Base-by-base conservation (phyloP, 306 rosid species). In the Fragaria ananassa region DNA sequence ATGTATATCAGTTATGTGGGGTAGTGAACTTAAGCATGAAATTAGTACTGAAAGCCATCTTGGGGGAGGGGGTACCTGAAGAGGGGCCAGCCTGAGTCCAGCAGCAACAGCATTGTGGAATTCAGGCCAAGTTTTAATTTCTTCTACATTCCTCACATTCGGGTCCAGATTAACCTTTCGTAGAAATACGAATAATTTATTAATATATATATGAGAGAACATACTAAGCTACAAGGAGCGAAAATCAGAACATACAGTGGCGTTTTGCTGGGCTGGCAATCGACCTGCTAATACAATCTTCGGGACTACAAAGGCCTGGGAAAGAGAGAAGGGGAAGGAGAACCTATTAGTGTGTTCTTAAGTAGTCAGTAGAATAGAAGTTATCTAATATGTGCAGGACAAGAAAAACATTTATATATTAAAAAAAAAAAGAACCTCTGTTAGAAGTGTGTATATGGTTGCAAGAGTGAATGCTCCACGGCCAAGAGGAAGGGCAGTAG, bases 401-500 rank as follows among this genome's bases (percentile, higher is more conserved):
- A 57, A 46, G 68, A 73, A 54, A 51, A 27, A 27, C 27, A 27
- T 27, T 27, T 27, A 27, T 27, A 27, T 27, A 27, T 27, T 27
- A 27, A 27, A 27, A 0, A 0, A 5, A 37, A 4, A 37, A 5
- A 50, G 75, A 72, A 92, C 98, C 98, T 94, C 98, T 18, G 98
- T 94, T 81, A 94, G 82, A 75, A 94, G 98, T 72, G 98, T 94
- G 82, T 90, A 86, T 85, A 94, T 92, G 42, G 98, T 90, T 57
- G 96, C 98, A 42, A 94, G 96, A 50, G 98, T 94, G 81, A 94
- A 94, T 69, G 98, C 98, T 79, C 97, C 98, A 64, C 97, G 98
- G 72, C 98, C 98, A 64, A 94, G 82, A 76, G 98, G 95, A 83
- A 94, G 96, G 74, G 97, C 83, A 72, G 97, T 92, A 74, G 98